Evolutionary conservation across 176 grass and related monocot species (phyloP), one percentile per base, ranked within the genome.

Genomic region (Rhynchospora breviuscula): DNA sequence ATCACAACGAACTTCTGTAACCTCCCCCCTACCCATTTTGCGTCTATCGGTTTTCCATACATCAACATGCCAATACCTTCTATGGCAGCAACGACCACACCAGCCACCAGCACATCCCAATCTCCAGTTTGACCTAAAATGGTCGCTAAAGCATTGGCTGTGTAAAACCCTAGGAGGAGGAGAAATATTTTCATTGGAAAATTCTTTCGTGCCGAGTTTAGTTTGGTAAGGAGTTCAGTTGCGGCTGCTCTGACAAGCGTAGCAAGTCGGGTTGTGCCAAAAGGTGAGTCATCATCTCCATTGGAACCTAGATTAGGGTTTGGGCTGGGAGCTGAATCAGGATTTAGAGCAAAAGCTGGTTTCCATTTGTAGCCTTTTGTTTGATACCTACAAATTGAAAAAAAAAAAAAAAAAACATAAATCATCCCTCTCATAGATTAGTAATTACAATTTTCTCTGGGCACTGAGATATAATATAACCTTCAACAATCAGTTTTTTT

Each of bases 51-150:
- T 89, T 90, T 95, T 86, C 70, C 89, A 79, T 98, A 98, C 93
- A 93, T 91, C 59, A 98, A 85, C 96, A 95, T 95, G 63, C 96
- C 96, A 8, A 95, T 95, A 23, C 92, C 92, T 76, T 98, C 96
- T 11, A 98, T 95, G 6, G 89, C 89, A 43, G 91, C 86, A 15
- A 98, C 93, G 31, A 98, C 86, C 43, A 95, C 64, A 48, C 92
- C 96, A 79, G 96, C 96, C 67, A 98, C 92, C 87, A 98, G 88
- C 78, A 98, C 96, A 84, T 98, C 96, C 96, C 96, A 98, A 65
- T 98, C 96, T 46, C 96, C 96, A 8, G 92, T 98, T 52, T 98
- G 96, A 73, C 96, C 96, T 58, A 95, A 84, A 84, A 98, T 95
- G 26, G 96, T 98, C 29, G 92, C 92, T 29, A 98, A 79, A 65